phyloP scores from a whole-genome alignment of 2,329 filamentous ascomycete genomes.

The Fusarium subtropicale region DNA sequence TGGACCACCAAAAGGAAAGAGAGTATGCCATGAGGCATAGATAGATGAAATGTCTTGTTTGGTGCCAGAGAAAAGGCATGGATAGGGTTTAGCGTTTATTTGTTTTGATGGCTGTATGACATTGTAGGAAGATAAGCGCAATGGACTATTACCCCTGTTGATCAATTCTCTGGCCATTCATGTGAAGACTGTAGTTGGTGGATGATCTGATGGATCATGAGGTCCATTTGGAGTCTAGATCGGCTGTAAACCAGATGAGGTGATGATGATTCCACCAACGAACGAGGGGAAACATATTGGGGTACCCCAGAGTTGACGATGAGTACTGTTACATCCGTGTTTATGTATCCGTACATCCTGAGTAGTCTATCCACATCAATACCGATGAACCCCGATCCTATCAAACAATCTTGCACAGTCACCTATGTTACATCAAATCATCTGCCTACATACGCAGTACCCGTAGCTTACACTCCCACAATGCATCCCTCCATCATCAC shows the following conservation, averaged over 20 bases:
- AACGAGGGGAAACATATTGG: slow-evolving; percentile 10
- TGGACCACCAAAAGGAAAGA: not conserved
- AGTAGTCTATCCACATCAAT: not conserved
- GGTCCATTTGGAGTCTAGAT: slow-evolving; percentile 9
- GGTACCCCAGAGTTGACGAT: slow-evolving; percentile 16
- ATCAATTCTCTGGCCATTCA: slow-evolving; percentile 4
- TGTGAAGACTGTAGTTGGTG: slow-evolving; percentile 22
- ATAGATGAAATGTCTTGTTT: slow-evolving; percentile 8
- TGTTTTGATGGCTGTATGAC: slow-evolving; percentile 16
- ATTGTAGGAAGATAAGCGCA: slow-evolving; percentile 23
- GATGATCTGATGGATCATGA: slow-evolving; percentile 24
- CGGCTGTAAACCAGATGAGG: not conserved
- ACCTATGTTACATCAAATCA: not conserved
- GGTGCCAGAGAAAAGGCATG: not conserved
- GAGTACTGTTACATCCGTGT: not conserved
- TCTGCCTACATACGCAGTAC: not conserved
- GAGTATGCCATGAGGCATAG: slow-evolving; percentile 10
- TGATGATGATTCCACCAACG: slow-evolving; percentile 32
- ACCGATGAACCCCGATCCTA: not conserved
- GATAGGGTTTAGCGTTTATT: slow-evolving; percentile 7
- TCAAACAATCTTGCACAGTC: not conserved
- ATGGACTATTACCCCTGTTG: slow-evolving; percentile 14
- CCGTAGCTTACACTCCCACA: not conserved
- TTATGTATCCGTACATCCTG: not conserved
- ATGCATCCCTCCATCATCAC: not conserved